Evolutionary conservation across 352 stramenopile genomes (phyloP).

Genomic region (Pythium vanterpoolii): DNA sequence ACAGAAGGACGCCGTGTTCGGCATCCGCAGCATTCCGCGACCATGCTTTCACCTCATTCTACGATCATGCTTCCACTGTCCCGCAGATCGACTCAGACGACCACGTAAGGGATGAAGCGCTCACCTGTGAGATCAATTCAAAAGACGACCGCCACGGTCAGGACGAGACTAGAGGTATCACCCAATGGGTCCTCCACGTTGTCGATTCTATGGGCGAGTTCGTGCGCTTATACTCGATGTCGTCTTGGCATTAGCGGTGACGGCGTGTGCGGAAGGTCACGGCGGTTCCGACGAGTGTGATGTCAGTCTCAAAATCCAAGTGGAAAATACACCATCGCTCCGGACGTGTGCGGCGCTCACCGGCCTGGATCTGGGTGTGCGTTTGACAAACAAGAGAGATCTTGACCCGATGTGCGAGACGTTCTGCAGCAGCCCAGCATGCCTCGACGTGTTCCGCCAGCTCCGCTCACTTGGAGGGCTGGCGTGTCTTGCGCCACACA

Average conservation of each 20-base stretch:
- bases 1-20: no score
- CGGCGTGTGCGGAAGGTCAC: background rate
- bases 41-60: background rate
- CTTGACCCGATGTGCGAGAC: background rate
- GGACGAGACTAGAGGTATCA: no score
- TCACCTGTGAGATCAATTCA: no score
- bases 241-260: no score
- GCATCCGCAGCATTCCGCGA: background rate
- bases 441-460: constrained; percentile 1
- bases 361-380: background rate
- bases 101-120: no score
- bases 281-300: background rate
- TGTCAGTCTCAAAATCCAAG: background rate
- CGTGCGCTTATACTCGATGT: no score
- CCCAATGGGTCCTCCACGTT: no score
- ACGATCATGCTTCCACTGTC: no score
- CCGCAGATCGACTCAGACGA: no score
- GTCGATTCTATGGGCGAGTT: no score
- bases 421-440: constrained; percentile 2
- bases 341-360: background rate
- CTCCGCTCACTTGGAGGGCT: background rate
- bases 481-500: background rate
- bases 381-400: constrained; percentile 1
- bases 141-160: no score
- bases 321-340: background rate